Percentiles rank a stretch among this genome's conserved stretches.
These are phyloP conservation scores for Phytophthora aleatoria DNA, from an alignment of 352 stramenopile species.

Conservation along the genomic window DNA sequence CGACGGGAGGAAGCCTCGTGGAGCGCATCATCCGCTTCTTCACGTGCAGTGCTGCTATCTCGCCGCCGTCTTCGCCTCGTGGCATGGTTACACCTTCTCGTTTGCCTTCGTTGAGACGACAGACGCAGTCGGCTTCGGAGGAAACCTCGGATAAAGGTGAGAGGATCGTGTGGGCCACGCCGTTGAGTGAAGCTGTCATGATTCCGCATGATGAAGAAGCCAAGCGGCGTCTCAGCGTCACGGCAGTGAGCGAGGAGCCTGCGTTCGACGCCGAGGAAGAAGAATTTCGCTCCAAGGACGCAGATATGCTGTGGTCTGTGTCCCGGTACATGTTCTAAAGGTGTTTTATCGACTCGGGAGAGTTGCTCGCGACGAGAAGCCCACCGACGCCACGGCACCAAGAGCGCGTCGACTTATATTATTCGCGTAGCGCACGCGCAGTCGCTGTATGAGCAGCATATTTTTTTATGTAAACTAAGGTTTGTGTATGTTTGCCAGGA, in stretches of 20 bases:
- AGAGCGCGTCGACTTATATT: conserved; percentile 29
- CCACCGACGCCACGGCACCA: conserved; percentile 6
- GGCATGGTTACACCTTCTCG: conserved; percentile 35
- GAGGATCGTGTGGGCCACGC: conserved; percentile 39
- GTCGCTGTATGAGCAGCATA: conserved; percentile 24
- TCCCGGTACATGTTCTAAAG: conserved; percentile 63
- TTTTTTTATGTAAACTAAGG: conserved; percentile 34
- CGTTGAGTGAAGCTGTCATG: conserved; percentile 38
- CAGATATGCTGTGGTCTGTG: conserved; percentile 60
- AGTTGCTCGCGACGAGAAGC: conserved; percentile 26
- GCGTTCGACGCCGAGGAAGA: conserved; percentile 50
- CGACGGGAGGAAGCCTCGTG: conserved; percentile 37
- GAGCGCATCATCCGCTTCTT: conserved; percentile 88
- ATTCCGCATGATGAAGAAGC: conserved; percentile 38
- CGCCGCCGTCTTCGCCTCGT: conserved; percentile 48
- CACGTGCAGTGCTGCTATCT: conserved; percentile 72
- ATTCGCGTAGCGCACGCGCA: conserved; percentile 31
- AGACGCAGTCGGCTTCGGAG: conserved; percentile 37
- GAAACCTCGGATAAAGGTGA: conserved; percentile 39
- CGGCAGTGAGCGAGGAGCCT: conserved; percentile 31
- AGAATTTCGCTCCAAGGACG: conserved; percentile 60
- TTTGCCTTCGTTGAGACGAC: conserved; percentile 32
- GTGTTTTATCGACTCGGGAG: conserved; percentile 10
- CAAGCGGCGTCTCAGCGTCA: conserved; percentile 41
- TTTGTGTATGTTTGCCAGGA: conserved; percentile 28